Conservation (phyloP, 2,329 filamentous ascomycete genomes). For the Xylaria sp. region DNA sequence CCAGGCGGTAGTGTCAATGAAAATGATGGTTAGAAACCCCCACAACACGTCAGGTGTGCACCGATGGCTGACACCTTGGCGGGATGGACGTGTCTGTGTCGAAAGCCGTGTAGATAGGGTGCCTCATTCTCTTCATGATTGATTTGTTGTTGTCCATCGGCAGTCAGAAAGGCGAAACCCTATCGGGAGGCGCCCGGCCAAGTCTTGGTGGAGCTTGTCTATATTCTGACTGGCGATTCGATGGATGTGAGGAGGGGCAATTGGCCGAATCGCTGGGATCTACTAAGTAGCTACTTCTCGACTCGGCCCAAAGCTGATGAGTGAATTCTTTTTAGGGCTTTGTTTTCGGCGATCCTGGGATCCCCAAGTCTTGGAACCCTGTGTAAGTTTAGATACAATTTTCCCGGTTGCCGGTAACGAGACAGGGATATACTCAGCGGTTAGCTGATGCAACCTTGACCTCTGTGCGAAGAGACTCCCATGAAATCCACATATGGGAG, state of each 20-base stretch:
- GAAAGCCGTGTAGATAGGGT: slow-evolving; percentile 16
- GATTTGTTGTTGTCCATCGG: slow-evolving; percentile 25
- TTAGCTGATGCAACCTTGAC: slow-evolving; percentile 14
- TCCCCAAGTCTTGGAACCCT: slow-evolving; percentile 11
- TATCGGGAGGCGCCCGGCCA: slow-evolving; percentile 25
- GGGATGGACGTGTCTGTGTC: slow-evolving; percentile 18
- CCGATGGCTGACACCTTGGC: slow-evolving; percentile 23
- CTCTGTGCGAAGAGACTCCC: neutral
- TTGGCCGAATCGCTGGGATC: neutral
- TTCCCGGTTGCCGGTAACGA: slow-evolving; percentile 24
- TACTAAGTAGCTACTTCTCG: neutral
- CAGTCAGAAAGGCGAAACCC: slow-evolving; percentile 12
- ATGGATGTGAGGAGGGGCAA: neutral
- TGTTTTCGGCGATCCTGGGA: slow-evolving; percentile 1
- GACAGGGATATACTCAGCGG: slow-evolving; percentile 15
- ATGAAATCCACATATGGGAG: neutral
- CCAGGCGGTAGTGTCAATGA: neutral
- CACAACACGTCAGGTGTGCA: slow-evolving; percentile 14
- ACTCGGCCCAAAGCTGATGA: slow-evolving; percentile 17
- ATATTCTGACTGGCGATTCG: slow-evolving; percentile 5
- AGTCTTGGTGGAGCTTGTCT: slow-evolving; percentile 13
- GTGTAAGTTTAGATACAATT: neutral
- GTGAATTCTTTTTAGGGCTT: slow-evolving; percentile 12
- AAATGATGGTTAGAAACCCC: neutral
- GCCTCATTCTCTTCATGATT: slow-evolving; percentile 6